Evolutionary conservation across 2,329 filamentous ascomycete species (phyloP).

Genomic region (Fonsecaea pedrosoi): DNA sequence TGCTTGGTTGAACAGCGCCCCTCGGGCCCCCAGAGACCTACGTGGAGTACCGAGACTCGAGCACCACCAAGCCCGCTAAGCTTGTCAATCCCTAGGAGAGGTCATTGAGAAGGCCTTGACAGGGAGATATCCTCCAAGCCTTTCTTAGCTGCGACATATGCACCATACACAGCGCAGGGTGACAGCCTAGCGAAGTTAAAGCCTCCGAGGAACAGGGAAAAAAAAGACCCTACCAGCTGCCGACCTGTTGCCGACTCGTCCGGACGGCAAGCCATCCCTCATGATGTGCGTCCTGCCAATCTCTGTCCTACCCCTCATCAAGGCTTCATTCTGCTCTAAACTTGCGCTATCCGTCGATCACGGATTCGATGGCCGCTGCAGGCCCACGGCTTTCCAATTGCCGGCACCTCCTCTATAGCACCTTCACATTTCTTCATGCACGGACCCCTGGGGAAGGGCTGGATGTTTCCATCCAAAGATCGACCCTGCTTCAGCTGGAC

Average conservation of each 20-base stretch:
- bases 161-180: constrained; percentile 1
- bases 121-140: constrained; percentile 16
- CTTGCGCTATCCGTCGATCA: constrained; percentile 35
- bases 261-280: constrained; percentile 9
- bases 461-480: constrained; percentile 4
- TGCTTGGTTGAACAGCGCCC: constrained; percentile 15
- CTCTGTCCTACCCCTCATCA: constrained; percentile 13
- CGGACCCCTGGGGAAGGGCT: constrained; percentile 1
- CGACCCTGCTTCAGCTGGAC: neutral
- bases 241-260: constrained; percentile 19
- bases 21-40: constrained; percentile 9
- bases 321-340: constrained; percentile 14
- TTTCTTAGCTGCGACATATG: constrained; percentile 26
- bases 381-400: constrained; percentile 3
- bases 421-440: neutral
- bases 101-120: constrained; percentile 1
- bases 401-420: constrained; percentile 1
- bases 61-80: constrained; percentile 8
- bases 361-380: constrained; percentile 11
- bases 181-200: constrained; percentile 22
- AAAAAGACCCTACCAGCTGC: constrained; percentile 3
- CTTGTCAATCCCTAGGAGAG: neutral
- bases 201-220: neutral
- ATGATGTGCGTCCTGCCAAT: constrained; percentile 26
- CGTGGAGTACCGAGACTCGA: constrained; percentile 21